phyloP scores from a whole-genome alignment of 2,329 filamentous ascomycete genomes.

The Fusarium setosum region DNA sequence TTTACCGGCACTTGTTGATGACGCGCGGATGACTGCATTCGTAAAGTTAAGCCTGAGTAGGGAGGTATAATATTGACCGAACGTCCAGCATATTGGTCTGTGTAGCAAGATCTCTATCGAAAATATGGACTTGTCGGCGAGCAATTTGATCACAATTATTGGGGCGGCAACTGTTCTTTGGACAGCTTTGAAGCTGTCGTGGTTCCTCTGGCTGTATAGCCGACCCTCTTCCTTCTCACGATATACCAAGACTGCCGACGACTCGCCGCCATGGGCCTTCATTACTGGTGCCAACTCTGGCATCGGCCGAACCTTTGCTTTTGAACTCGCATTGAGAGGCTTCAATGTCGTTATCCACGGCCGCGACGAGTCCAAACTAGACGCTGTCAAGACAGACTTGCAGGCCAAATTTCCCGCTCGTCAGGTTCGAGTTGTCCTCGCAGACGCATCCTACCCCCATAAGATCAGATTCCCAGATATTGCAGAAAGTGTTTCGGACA shows the following conservation, averaged over 20 bases:
- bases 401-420: slow-evolving; percentile 32
- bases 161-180: background rate
- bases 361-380: slow-evolving; percentile 45
- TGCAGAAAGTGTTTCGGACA: background rate
- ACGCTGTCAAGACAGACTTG: slow-evolving; percentile 39
- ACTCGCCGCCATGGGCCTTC: slow-evolving; percentile 43
- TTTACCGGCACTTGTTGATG: too few relatives aligned
- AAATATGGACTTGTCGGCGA: background rate
- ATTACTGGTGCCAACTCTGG: slow-evolving; percentile 50
- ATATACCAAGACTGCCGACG: slow-evolving; percentile 19
- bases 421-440: slow-evolving; percentile 44
- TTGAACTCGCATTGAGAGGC: slow-evolving; percentile 46
- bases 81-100: too few relatives aligned
- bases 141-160: background rate
- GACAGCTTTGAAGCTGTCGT: background rate
- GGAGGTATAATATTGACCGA: too few relatives aligned
- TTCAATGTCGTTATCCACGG: slow-evolving; percentile 51
- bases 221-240: background rate
- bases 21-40: too few relatives aligned
- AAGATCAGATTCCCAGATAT: background rate
- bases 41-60: too few relatives aligned
- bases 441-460: slow-evolving; percentile 36
- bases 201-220: background rate
- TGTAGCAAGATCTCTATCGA: background rate
- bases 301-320: slow-evolving; percentile 48